Evolutionary conservation across 257 asterid genomes (phyloP).

Genomic region (Plectranthus barbatus): DNA sequence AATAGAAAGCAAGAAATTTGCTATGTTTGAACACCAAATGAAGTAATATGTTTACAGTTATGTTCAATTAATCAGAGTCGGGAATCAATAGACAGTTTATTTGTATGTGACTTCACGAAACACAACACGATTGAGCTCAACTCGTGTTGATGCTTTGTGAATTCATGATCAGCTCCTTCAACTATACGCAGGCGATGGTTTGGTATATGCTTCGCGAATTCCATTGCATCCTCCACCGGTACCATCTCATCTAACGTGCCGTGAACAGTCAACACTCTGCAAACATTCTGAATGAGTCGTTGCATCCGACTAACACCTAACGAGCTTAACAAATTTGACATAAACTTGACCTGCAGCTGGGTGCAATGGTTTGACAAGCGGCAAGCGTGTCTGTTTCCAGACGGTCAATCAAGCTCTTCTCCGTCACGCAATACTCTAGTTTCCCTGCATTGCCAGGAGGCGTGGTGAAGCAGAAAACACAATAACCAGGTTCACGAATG

Average conservation of each 20-base stretch:
- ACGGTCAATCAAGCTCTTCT: constrained; percentile 72
- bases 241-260: constrained; percentile 70
- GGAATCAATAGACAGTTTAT: constrained; percentile 20
- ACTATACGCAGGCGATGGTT: constrained; percentile 51
- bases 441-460: constrained; percentile 37
- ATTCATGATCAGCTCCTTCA: constrained; percentile 86
- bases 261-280: constrained; percentile 71
- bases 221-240: constrained; percentile 62
- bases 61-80: constrained; percentile 21
- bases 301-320: too few species aligned
- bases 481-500: not conserved
- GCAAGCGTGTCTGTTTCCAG: constrained; percentile 51
- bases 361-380: constrained; percentile 49
- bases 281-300: not conserved
- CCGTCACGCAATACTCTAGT: constrained; percentile 56
- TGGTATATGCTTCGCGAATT: constrained; percentile 37
- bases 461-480: not conserved
- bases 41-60: not conserved
- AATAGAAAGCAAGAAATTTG: not conserved
- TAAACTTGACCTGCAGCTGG: constrained; percentile 53
- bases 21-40: not conserved
- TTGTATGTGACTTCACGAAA: constrained; percentile 33
- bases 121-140: constrained; percentile 44
- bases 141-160: constrained; percentile 46
- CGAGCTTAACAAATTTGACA: too few species aligned